phyloP scores from a whole-genome alignment of 2,329 filamentous ascomycete species.

The Epichloe sylvatica region DNA sequence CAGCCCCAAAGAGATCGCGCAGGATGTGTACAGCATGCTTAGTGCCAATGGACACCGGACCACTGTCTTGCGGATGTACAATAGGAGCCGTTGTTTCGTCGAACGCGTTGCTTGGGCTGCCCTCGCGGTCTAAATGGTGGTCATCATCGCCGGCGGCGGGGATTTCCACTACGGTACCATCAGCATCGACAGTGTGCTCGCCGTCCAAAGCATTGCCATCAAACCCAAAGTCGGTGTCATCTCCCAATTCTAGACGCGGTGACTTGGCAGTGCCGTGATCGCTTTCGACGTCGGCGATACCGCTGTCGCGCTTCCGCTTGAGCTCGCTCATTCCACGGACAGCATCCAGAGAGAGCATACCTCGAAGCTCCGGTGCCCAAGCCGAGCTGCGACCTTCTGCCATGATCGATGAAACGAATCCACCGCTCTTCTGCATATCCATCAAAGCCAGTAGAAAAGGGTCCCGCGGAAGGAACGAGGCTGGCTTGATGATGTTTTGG shows the following conservation, averaged over 20 bases:
- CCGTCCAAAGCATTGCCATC: slow-evolving; percentile 35
- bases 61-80: slow-evolving; percentile 69
- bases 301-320: slow-evolving; percentile 88
- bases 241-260: slow-evolving; percentile 53
- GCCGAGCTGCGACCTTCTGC: slow-evolving; percentile 62
- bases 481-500: slow-evolving; percentile 70
- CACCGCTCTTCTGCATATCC: slow-evolving; percentile 82
- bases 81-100: slow-evolving; percentile 66
- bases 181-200: slow-evolving; percentile 38
- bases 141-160: slow-evolving; percentile 35
- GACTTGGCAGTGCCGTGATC: slow-evolving; percentile 52
- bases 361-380: slow-evolving; percentile 86
- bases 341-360: slow-evolving; percentile 78
- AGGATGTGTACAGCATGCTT: slow-evolving; percentile 93
- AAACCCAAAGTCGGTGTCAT: slow-evolving; percentile 43
- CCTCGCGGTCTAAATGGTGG: slow-evolving; percentile 28
- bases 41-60: slow-evolving; percentile 78
- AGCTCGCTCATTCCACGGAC: slow-evolving; percentile 64
- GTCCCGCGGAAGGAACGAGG: slow-evolving; percentile 74
- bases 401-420: slow-evolving; percentile 78
- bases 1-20: slow-evolving; percentile 69
- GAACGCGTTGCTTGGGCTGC: slow-evolving; percentile 45
- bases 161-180: slow-evolving; percentile 52
- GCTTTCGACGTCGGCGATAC: slow-evolving; percentile 63
- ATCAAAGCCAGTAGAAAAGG: slow-evolving; percentile 75